Conservation (phyloP, 2,329 filamentous ascomycete genomes). For the Sporothrix brasiliensis region DNA sequence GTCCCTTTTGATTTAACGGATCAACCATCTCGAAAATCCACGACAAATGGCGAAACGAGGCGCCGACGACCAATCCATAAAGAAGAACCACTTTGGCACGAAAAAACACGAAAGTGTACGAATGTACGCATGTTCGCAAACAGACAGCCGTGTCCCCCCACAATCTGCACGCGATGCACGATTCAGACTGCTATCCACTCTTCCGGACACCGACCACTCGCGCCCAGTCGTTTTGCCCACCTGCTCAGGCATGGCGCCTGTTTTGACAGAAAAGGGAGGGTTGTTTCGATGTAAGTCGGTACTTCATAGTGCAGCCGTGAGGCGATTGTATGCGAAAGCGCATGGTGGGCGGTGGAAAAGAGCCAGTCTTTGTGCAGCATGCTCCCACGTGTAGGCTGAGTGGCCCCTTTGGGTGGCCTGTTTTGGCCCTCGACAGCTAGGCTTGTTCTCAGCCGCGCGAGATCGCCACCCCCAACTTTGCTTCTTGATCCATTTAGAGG, state of each 20-base stretch:
- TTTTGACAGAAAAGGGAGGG: conserved; percentile 1
- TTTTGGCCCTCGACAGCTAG: neutral
- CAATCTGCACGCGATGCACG: conserved; percentile 22
- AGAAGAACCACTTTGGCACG: neutral
- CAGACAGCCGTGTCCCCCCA: neutral
- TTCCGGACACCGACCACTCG: conserved; percentile 14
- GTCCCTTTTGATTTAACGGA: conserved; percentile 10
- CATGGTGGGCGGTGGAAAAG: neutral
- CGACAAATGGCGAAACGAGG: conserved; percentile 6
- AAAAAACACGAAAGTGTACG: neutral
- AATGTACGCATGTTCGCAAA: neutral
- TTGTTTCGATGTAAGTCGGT: conserved; percentile 1
- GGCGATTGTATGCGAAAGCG: neutral
- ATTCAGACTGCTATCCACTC: neutral
- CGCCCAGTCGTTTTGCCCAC: conserved; percentile 36
- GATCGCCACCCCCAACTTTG: conserved; percentile 22
- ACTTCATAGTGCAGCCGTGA: neutral
- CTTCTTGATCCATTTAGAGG: neutral
- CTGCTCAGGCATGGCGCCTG: conserved; percentile 31
- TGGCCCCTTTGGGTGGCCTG: conserved; percentile 16
- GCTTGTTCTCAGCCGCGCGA: conserved; percentile 16
- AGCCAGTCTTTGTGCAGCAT: conserved; percentile 33
- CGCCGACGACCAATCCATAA: neutral
- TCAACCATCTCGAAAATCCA: neutral
- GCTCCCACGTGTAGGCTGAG: conserved; percentile 34